Conservation (phyloP, 345 rosid species). For the Arabis alpina region DNA sequence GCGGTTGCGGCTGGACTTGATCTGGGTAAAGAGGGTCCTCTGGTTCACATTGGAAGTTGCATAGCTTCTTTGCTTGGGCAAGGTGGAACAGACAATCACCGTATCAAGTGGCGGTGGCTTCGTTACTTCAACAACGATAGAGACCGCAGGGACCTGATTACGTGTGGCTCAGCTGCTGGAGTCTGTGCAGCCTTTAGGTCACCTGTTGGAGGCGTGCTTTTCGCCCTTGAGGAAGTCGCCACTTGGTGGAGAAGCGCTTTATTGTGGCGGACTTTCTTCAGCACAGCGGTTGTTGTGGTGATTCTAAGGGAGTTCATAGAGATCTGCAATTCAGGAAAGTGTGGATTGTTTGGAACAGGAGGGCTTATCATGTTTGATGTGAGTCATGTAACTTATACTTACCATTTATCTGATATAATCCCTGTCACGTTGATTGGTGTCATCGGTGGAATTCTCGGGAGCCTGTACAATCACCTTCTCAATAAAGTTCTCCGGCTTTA, state of each 20-base stretch:
- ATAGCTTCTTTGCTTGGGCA: constrained; percentile 88
- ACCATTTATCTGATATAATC: constrained; percentile 65
- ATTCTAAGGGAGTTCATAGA: constrained; percentile 84
- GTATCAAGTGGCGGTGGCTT: constrained; percentile 81
- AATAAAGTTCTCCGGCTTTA: constrained; percentile 84
- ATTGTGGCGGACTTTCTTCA: constrained; percentile 91
- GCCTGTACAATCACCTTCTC: constrained; percentile 79
- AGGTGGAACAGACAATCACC: constrained; percentile 81
- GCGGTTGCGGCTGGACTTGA: constrained; percentile 91
- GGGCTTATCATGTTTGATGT: constrained; percentile 95
- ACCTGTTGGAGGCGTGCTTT: constrained; percentile 92
- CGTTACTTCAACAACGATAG: constrained; percentile 94
- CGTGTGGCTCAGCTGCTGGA: constrained; percentile 88
- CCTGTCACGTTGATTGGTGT: constrained; percentile 74
- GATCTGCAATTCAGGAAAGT: constrained; percentile 74
- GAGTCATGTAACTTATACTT: constrained; percentile 67
- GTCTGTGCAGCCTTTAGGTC: constrained; percentile 95
- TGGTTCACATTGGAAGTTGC: constrained; percentile 89
- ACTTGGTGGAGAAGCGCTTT: constrained; percentile 99
- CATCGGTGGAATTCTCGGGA: constrained; percentile 84
- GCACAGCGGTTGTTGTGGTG: constrained; percentile 83
- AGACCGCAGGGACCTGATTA: constrained; percentile 86
- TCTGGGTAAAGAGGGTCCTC: constrained; percentile 91
- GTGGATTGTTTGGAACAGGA: constrained; percentile 91
- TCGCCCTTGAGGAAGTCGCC: constrained; percentile 90